These are phyloP conservation scores for Vanrija humicola DNA, from an alignment of 1,284 basidiomycete species.

Conservation along the genomic window DNA sequence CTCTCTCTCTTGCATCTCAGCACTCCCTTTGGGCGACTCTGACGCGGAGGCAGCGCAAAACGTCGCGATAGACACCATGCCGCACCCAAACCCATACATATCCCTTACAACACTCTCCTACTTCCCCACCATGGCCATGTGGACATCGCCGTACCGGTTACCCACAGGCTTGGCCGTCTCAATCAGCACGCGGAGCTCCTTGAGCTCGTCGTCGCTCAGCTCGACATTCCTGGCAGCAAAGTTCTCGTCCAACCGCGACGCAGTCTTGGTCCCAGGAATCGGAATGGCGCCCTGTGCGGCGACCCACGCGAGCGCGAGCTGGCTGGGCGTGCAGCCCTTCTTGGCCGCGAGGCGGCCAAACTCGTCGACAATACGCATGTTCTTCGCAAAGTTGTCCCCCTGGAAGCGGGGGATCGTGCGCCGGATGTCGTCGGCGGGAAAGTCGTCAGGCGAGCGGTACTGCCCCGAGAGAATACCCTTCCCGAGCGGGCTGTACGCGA, in stretches of 20 bases:
- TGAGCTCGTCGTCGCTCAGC: constrained; percentile 35
- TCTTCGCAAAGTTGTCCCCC: constrained; percentile 43
- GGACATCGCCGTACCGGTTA: background rate
- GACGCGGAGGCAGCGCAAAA: no score
- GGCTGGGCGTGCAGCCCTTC: constrained; percentile 44
- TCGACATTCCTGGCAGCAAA: constrained; percentile 32
- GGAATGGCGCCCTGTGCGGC: constrained; percentile 47
- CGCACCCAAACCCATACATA: no score
- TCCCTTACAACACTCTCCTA: background rate
- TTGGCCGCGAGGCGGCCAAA: constrained; percentile 32
- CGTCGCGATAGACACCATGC: no score
- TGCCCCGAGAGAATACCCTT: constrained; percentile 40
- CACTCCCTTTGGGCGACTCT: no score
- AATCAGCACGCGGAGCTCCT: constrained; percentile 35
- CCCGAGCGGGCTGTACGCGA: constrained; percentile 48
- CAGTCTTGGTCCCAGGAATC: constrained; percentile 46
- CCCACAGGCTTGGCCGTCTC: constrained; percentile 31
- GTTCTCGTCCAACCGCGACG: constrained; percentile 43
- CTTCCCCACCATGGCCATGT: constrained; percentile 9
- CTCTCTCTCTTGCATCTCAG: no score
- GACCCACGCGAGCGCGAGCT: constrained; percentile 52
- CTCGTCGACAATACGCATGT: constrained; percentile 38
- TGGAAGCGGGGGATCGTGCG: constrained; percentile 37
- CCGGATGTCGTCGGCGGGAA: constrained; percentile 40
- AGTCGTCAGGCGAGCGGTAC: constrained; percentile 19